Base-by-base conservation (phyloP, 116 monocot species). In the Cymodocea nodosa region DNA sequence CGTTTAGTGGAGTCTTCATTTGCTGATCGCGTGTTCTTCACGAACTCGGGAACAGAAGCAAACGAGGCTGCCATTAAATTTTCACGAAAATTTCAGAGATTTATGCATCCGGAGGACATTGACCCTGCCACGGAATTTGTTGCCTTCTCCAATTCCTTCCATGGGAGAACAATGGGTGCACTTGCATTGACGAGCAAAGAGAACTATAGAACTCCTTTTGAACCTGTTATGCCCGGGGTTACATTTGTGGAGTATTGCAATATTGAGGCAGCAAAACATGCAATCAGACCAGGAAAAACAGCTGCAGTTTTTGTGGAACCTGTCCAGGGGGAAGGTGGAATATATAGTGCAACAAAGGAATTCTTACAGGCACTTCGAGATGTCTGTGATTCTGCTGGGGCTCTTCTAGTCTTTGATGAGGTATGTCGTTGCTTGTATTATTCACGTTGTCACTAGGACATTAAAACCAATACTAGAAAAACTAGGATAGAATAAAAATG, bases 1-100 rank as follows among this genome's bases (percentile, higher is more conserved):
- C 75, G 82, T 23, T 81, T 95, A 25, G 83, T 95, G 13, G 83
- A 87, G 39, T 79, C 66, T 58, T 87, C 90, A 14, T 95, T 95
- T 66, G 90, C 95, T 0, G 90, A 95, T 68, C 78, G 85, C 35
- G 87, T 85, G 61, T 94, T 95, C 76, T 87, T 95, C 56, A 71
- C 95, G 22, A 95, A 95, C 66, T 85, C 95, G 24, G 95, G 95
- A 67, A 95, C 95, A 24, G 95, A 95, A 85, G 90, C 95, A 59
- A 95, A 95, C 68, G 95, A 95, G 67, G 95, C 95, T 25, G 87
- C 95, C 12, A 95, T 95, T 60, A 95, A 95, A 61, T 95, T 95
- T 75, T 54, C 95, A 9, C 70, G 95, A 56, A 95, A 95, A 60
- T 95, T 74, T 59, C 95, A 90, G 37, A 81, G 74, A 71, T 50